Conservation (phyloP, 2,329 filamentous ascomycete species). For the Aspergillus costaricaensis region DNA sequence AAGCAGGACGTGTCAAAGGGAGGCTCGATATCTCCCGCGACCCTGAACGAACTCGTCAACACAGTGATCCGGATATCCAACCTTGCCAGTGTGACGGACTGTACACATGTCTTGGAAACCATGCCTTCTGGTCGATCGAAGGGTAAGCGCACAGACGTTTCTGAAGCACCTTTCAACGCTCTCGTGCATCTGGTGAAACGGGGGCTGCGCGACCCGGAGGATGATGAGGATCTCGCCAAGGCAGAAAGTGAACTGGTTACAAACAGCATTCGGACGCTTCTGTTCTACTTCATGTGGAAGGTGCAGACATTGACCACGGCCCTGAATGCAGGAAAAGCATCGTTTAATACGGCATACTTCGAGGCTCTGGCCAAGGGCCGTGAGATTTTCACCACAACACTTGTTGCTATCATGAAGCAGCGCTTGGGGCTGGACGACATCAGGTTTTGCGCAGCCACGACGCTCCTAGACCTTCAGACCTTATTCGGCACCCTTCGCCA, state of each 20-base stretch:
- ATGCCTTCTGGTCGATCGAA: constrained; percentile 35
- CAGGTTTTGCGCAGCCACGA: constrained; percentile 72
- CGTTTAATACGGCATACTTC: constrained; percentile 65
- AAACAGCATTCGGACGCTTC: constrained; percentile 72
- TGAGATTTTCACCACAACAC: constrained; percentile 52
- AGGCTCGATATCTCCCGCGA: constrained; percentile 65
- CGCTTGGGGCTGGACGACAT: constrained; percentile 70
- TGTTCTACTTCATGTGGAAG: constrained; percentile 98
- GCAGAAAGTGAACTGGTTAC: constrained; percentile 77
- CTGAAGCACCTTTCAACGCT: constrained; percentile 60
- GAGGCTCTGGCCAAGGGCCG: constrained; percentile 66
- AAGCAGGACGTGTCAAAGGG: constrained; percentile 71
- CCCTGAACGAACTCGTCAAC: constrained; percentile 71
- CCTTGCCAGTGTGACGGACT: constrained; percentile 76
- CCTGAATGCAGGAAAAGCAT: constrained; percentile 56
- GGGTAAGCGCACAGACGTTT: constrained; percentile 41
- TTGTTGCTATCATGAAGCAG: constrained; percentile 53
- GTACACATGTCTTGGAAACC: constrained; percentile 71
- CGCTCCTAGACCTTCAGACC: constrained; percentile 78
- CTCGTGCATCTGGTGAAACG: constrained; percentile 73
- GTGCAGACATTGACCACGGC: constrained; percentile 61
- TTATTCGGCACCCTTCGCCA: constrained; percentile 73
- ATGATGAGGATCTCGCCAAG: constrained; percentile 70
- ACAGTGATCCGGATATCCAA: constrained; percentile 78
- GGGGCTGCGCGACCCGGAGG: constrained; percentile 64